Base-by-base conservation (phyloP, 306 rosid species). In the Chamaecrista fasciculata region DNA sequence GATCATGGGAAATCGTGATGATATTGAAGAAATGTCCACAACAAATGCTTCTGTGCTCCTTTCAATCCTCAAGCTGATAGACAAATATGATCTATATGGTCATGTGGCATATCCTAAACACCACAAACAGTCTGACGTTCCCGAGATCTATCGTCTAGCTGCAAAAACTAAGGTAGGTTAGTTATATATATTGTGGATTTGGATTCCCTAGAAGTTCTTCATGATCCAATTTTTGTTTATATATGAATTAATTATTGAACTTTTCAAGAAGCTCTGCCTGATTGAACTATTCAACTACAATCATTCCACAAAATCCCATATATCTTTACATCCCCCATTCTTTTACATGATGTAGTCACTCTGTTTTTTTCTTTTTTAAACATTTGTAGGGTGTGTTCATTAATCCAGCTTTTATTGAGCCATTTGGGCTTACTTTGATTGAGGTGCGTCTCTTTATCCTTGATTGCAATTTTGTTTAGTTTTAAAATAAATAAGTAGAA, bases 71-170 rank as follows among this genome's bases (percentile, higher is more conserved):
- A 92, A 92, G 83, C 85, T 92, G 75, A 81, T 92, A 81, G 98
- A 92, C 86, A 92, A 92, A 73, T 82, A 81, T 86, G 96, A 92
- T 84, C 82, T 92, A 62, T 92, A 92, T 60, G 98, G 98, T 71
- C 98, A 90, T 86, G 98, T 92, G 60, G 98, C 98, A 28, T 90
- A 92, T 78, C 98, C 98, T 62, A 92, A 92, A 80, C 98, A 87
- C 83, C 98, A 92, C 88, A 92, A 86, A 79, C 98, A 90, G 72
- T 79, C 86, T 29, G 98, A 90, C 21, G 98, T 92, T 83, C 98
- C 93, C 16, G 93, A 87, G 66, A 92, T 92, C 58, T 92, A 92
- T 82, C 90, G 98, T 62, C 85, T 92, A 62, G 98, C 98, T 50
- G 96, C 98, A 75, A 92, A 90, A 83, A 87, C 98, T 68, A 92